Percentiles rank a stretch among this genome's conserved stretches.
Evolutionary conservation across 305 asterid species (phyloP).

Genomic region (Solanum hybrid): DNA sequence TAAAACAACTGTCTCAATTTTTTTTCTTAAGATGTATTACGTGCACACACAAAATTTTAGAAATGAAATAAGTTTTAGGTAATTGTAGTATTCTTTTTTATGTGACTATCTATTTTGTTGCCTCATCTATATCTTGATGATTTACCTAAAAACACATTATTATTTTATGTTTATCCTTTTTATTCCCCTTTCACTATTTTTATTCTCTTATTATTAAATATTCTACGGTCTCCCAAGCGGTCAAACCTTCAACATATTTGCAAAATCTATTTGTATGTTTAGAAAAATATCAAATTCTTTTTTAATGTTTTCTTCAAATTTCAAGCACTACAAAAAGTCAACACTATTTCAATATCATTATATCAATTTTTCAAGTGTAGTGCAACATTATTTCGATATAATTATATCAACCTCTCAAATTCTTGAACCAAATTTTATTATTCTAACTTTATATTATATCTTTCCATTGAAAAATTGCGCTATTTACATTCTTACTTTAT

Average conservation of each 20-base stretch:
- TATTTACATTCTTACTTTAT: background rate
- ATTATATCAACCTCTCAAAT: background rate
- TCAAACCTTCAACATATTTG: background rate
- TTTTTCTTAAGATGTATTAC: background rate
- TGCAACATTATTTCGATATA: background rate
- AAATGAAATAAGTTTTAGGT: background rate
- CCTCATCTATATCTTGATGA: background rate
- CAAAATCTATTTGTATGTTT: background rate
- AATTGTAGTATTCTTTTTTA: no score
- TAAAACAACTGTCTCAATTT: background rate
- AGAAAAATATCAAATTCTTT: background rate
- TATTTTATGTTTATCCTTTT: no score
- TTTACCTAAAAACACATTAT: no score
- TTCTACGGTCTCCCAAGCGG: background rate
- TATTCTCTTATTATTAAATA: no score
- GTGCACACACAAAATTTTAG: background rate
- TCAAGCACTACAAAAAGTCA: background rate
- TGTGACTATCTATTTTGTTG: background rate
- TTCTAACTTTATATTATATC: background rate
- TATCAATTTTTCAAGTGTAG: background rate
- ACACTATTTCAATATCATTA: background rate
- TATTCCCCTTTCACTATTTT: background rate
- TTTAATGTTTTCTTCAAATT: background rate
- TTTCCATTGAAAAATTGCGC: background rate
- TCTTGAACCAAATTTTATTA: no score